Evolutionary conservation across 371 early-diverging fungal species (phyloP).

Genomic region (Fennellomyces sp.): DNA sequence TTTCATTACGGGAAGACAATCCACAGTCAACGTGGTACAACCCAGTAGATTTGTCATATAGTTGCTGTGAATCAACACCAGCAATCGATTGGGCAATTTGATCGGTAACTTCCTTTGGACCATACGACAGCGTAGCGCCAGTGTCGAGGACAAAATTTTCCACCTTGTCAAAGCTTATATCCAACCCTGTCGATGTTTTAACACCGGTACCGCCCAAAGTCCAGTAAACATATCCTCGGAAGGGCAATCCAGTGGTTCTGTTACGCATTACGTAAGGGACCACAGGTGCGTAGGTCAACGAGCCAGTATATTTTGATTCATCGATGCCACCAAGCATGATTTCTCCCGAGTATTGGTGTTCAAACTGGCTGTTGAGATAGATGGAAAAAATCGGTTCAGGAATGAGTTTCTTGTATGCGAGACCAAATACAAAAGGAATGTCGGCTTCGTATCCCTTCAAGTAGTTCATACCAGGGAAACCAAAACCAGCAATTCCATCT

Average conservation of each 20-base stretch:
- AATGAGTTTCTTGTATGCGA: slow-evolving; percentile 26
- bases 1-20: not conserved
- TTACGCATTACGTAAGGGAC: slow-evolving; percentile 13
- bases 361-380: slow-evolving; percentile 26
- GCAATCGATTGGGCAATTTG: slow-evolving; percentile 19
- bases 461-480: slow-evolving; percentile 24
- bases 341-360: slow-evolving; percentile 22
- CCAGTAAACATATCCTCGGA: slow-evolving; percentile 34
- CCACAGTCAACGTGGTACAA: slow-evolving; percentile 25
- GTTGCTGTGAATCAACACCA: not conserved
- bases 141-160: slow-evolving; percentile 47
- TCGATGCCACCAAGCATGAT: slow-evolving; percentile 52
- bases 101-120: slow-evolving; percentile 24
- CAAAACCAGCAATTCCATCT: slow-evolving; percentile 49
- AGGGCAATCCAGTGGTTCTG: not conserved
- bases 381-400: slow-evolving; percentile 39
- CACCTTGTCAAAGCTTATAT: slow-evolving; percentile 7
- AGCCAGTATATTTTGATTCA: slow-evolving; percentile 46
- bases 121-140: slow-evolving; percentile 48
- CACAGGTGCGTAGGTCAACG: slow-evolving; percentile 39
- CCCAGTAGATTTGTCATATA: slow-evolving; percentile 1
- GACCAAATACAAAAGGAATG: slow-evolving; percentile 29
- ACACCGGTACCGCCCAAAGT: slow-evolving; percentile 27
- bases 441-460: slow-evolving; percentile 14
- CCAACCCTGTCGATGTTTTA: not conserved